Conservation (phyloP, 2,329 filamentous ascomycete species). For the Colletotrichum destructivum region DNA sequence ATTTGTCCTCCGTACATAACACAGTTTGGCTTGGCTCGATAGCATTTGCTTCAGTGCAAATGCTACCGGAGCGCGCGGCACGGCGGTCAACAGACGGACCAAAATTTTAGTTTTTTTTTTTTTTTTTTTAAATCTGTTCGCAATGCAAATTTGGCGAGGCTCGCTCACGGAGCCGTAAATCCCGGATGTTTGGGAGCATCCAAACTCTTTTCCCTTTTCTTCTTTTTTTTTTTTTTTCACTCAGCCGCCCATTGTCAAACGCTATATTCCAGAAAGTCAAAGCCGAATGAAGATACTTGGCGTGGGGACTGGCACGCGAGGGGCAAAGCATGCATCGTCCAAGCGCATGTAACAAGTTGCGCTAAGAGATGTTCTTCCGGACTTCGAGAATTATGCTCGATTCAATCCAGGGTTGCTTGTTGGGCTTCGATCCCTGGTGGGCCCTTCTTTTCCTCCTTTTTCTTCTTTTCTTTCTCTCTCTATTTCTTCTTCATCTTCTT, state of each 20-base stretch:
- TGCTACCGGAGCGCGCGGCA: constrained; percentile 33
- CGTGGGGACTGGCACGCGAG: constrained; percentile 1
- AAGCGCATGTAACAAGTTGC: constrained; percentile 22
- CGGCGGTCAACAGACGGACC: background rate
- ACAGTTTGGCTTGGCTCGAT: constrained; percentile 35
- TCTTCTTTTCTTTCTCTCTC: too few species aligned
- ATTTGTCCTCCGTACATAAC: background rate
- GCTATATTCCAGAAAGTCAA: constrained; percentile 29
- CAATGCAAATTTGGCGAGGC: constrained; percentile 14
- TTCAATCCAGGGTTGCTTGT: constrained; percentile 30
- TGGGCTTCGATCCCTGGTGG: constrained; percentile 9
- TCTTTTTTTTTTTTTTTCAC: background rate
- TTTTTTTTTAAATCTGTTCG: background rate
- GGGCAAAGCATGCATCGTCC: constrained; percentile 10
- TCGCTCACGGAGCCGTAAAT: constrained; percentile 7
- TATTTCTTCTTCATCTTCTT: too few species aligned
- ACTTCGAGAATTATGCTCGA: constrained; percentile 37
- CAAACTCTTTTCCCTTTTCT: constrained; percentile 3
- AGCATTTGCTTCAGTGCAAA: constrained; percentile 30
- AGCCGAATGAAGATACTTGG: constrained; percentile 12
- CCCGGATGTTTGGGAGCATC: constrained; percentile 14
- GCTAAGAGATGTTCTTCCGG: constrained; percentile 24
- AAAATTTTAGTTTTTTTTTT: constrained; percentile 2
- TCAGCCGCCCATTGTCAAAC: constrained; percentile 17
- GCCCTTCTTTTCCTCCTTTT: background rate